phyloP scores from a whole-genome alignment of 2,329 filamentous ascomycete species.

The Cercospora beticola region DNA sequence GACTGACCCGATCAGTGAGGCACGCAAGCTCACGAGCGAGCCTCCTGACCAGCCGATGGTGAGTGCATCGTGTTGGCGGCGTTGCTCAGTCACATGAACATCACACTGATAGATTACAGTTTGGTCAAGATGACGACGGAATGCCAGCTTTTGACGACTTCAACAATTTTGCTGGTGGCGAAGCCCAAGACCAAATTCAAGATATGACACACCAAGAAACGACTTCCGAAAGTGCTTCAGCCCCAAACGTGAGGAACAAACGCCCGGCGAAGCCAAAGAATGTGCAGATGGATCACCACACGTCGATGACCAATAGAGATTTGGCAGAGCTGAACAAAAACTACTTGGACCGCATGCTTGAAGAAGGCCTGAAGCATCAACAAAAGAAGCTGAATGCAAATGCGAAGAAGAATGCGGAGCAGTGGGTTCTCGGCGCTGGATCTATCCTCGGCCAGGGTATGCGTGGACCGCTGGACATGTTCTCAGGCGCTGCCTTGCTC shows the following conservation, averaged over 20 bases:
- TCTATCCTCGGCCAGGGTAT: conserved; percentile 44
- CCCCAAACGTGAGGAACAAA: conserved; percentile 44
- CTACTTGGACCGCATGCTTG: conserved; percentile 62
- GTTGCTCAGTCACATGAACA: neutral
- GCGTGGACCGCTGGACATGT: conserved; percentile 57
- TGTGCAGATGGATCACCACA: conserved; percentile 50
- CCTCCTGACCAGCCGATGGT: conserved; percentile 16
- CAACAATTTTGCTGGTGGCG: neutral
- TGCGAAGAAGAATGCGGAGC: conserved; percentile 63
- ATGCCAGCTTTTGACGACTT: conserved; percentile 25
- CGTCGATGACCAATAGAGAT: conserved; percentile 57
- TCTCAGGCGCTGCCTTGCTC: conserved; percentile 58
- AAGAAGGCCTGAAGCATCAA: conserved; percentile 36
- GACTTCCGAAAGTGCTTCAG: conserved; percentile 41
- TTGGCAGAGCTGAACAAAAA: conserved; percentile 58
- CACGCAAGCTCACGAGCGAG: conserved; percentile 27
- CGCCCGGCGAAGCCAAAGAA: conserved; percentile 34
- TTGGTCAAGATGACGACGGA: conserved; percentile 31
- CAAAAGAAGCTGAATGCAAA: conserved; percentile 36
- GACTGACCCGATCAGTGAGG: conserved; percentile 23
- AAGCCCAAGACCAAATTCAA: conserved; percentile 19
- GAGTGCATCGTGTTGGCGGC: neutral
- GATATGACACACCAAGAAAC: conserved; percentile 30
- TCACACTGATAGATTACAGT: neutral
- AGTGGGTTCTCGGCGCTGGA: conserved; percentile 59